phyloP scores from a whole-genome alignment of 2,329 filamentous ascomycete species.

The Talaromyces sp. region DNA sequence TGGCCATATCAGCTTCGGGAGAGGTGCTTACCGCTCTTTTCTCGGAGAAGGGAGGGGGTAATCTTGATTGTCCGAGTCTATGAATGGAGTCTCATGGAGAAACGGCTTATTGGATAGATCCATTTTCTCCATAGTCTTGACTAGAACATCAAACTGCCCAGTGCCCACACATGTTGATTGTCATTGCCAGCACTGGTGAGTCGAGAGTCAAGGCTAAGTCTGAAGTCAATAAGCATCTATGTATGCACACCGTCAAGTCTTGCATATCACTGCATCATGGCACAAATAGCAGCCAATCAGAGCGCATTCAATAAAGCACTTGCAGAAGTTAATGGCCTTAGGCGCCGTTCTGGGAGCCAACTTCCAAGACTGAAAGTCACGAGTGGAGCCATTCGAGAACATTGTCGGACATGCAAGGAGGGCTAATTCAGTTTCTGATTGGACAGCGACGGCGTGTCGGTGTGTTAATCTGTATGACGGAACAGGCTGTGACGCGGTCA shows the following conservation, averaged over 20 bases:
- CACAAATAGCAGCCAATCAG: not conserved
- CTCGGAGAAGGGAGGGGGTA: not conserved
- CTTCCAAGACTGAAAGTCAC: not conserved
- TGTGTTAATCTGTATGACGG: not conserved
- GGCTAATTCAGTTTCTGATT: not conserved
- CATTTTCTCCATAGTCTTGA: not conserved
- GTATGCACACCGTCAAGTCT: not conserved
- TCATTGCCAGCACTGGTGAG: not conserved
- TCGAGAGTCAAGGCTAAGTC: not conserved
- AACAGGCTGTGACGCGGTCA: not conserved
- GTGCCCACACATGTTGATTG: too few species aligned
- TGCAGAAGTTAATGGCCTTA: not conserved
- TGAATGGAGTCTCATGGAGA: not conserved
- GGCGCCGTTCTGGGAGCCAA: not conserved
- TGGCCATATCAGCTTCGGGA: not conserved
- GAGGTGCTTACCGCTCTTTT: slow-evolving; percentile 1
- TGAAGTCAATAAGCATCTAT: too few species aligned
- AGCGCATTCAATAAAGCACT: not conserved
- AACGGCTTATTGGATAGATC: not conserved
- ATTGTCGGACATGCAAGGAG: not conserved
- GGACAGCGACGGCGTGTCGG: not conserved
- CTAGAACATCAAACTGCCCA: not conserved
- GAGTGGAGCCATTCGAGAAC: slow-evolving; percentile 1
- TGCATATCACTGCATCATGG: slow-evolving; percentile 4
- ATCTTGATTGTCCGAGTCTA: not conserved